Evolutionary conservation across 495 filamentous ascomycete species (phyloP), one percentile per base, ranked within the genome.

Genomic region (Lasiosphaeria hispida): DNA sequence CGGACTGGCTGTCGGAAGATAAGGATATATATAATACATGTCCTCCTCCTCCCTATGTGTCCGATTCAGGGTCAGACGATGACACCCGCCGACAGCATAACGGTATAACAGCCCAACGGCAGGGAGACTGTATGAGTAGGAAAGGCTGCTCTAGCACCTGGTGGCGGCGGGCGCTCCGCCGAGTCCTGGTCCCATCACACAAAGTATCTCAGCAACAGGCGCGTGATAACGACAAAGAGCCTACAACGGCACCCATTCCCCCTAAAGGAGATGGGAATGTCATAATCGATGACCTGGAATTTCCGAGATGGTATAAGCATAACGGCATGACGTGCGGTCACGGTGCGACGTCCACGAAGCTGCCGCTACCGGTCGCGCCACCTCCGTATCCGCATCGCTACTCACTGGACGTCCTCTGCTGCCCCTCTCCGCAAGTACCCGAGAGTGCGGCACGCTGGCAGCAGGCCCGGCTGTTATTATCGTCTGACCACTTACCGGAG

Each of bases 301-400:
- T 55, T 55, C 53, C 53, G 33, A 35, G 41, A 35, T 55, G 53
- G 53, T 10, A 13, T 18, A 14, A 23, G 41, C 40, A 55, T 47
- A 55, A 44, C 41, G 53, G 40, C 39, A 55, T 55, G 53, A 55
- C 53, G 41, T 55, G 53, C 42, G 53, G 39, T 42, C 53, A 47
- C 2, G 53, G 42, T 15, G 53, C n/a, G n/a, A n/a, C n/a, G n/a
- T n/a, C n/a, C n/a, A n/a, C 53, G 40, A 55, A 47, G 39, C 41
- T 15, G 41, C 53, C 53, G 41, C 53, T 55, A 47, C 53, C 40
- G 30, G 7, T 17, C 30, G 33, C 19, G 41, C 53, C 53, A 19
- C 53, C 30, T 33, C 18, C 41, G n/a, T 3, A 1, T 3, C 4
- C 14, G 19, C 4, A 44, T 45, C 14, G 10, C 18, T 45, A 55